Base-by-base conservation (phyloP, 2,329 filamentous ascomycete genomes). In the Camptophora hylomeconis region DNA sequence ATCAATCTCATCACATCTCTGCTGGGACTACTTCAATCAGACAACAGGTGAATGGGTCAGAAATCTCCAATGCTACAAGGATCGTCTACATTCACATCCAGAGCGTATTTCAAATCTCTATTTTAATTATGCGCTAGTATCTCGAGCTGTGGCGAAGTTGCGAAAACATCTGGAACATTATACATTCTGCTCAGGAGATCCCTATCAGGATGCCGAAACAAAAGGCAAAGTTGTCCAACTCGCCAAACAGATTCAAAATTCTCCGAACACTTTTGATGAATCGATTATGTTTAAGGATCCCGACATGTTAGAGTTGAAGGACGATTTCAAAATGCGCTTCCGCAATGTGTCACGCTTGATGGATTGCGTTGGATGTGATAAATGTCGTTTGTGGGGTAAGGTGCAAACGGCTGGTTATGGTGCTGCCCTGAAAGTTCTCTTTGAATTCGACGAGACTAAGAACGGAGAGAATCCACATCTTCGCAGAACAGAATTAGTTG, bases 331-430 rank as follows among this genome's bases (percentile, higher is more conserved):
- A 45, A 89, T 92, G 54, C 80, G 89, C 10, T 98, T 98, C 67
- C 75, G 89, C 50, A 98, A 98, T 51, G 81, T 98, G 37, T 92
- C 81, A 52, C 75, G 89, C 21, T 68, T 95, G 40, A 98, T 98
- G 89, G 89, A 98, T 55, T 98, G 89, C 45, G 87, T 95, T 12
- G 89, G 89, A 24, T 98, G 89, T 55, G 89, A 98, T 60, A 98
- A 98, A 61, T 98, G 89, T 58, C 75, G 89, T 6, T 73, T 98
- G 2, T 98, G 89, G 89, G 89, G 89, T 26, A 98, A 98, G 58
- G 60, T 98, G 20, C 89, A 98, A 58, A 92, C 84, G 1, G 80
- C 81, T 8, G 89, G 89, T 2, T 95, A 94, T 50, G 89, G 89
- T 27, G 83, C 89, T 1, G 89, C 89, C 0, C 62, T 98, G 38